Percentiles rank a stretch among this genome's conserved stretches.
Conservation (phyloP, 108 stramenopile species). For the Cafeteria roenbergensis region DNA sequence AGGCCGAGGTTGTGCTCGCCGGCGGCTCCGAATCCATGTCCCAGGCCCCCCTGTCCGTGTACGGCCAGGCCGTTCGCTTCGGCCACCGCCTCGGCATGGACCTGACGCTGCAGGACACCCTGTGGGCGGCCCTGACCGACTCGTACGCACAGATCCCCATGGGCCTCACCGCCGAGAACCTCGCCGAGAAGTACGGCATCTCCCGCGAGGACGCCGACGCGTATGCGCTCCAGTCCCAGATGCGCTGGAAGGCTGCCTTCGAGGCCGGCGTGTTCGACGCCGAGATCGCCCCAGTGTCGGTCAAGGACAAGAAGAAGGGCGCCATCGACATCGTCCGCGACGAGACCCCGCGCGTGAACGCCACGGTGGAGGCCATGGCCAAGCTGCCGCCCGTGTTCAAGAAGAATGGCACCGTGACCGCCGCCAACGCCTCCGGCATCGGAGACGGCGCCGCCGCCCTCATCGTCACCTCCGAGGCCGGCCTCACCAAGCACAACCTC, state of each 20-base stretch:
- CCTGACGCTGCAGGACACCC: slow-evolving; percentile 31
- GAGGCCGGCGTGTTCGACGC: slow-evolving; percentile 60
- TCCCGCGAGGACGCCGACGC: slow-evolving; percentile 41
- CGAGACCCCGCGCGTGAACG: slow-evolving; percentile 85
- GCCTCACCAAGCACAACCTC: slow-evolving; percentile 60
- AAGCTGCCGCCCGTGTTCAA: slow-evolving; percentile 78
- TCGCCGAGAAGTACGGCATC: slow-evolving; percentile 74
- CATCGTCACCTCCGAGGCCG: slow-evolving; percentile 72
- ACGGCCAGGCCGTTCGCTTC: slow-evolving; percentile 14
- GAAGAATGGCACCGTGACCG: slow-evolving; percentile 84
- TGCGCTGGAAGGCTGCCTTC: slow-evolving; percentile 16
- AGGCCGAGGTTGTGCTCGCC: slow-evolving; percentile 65
- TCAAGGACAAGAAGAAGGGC: slow-evolving; percentile 67
- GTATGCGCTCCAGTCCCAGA: slow-evolving; percentile 13
- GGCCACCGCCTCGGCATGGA: slow-evolving; percentile 13
- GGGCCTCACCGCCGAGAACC: slow-evolving; percentile 94
- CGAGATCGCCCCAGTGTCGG: slow-evolving; percentile 79
- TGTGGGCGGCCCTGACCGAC: slow-evolving; percentile 82
- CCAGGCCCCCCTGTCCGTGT: slow-evolving; percentile 19
- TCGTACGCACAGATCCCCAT: slow-evolving; percentile 46
- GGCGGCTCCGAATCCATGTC: slow-evolving; percentile 95
- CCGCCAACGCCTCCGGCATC: slow-evolving; percentile 86
- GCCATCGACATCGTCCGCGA: slow-evolving; percentile 57
- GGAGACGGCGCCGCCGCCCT: slow-evolving; percentile 87
- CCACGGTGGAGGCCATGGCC: slow-evolving; percentile 65